Percentiles rank a stretch among this genome's conserved stretches.
Evolutionary conservation across 2,329 filamentous ascomycete species (phyloP).

Genomic region (Trichoderma sp.): DNA sequence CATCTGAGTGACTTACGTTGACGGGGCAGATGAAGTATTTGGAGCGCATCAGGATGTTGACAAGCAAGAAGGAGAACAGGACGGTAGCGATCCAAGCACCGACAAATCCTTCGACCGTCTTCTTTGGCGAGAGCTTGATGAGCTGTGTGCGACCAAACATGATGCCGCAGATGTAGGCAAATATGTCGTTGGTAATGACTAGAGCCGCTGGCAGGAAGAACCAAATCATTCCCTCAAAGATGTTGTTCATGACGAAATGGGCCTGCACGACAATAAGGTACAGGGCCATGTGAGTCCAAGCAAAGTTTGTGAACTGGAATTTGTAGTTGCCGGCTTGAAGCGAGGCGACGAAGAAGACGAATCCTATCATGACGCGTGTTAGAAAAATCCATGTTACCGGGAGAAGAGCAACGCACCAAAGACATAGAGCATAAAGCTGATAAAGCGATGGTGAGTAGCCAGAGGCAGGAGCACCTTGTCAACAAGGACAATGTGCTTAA

Average conservation of each 20-base stretch:
- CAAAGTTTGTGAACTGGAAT: conserved; percentile 99
- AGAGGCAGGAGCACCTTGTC: conserved; percentile 91
- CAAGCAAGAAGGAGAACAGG: conserved; percentile 79
- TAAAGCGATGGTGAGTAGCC: conserved; percentile 96
- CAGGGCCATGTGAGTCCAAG: conserved; percentile 98
- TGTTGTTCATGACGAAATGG: conserved; percentile 99
- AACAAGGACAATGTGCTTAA: conserved; percentile 96
- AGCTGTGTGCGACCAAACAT: conserved; percentile 95
- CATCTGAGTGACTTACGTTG: conserved; percentile 59
- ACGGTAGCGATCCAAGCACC: conserved; percentile 96
- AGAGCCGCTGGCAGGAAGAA: conserved; percentile 95
- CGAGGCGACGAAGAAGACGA: conserved; percentile 96
- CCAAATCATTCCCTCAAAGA: conserved; percentile 99
- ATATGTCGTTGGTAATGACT: conserved; percentile 98
- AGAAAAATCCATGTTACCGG: conserved; percentile 17
- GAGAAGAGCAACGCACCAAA: conserved; percentile 64
- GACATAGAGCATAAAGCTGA: conserved; percentile 97
- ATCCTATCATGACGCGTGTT: conserved; percentile 62
- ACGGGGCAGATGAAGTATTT: conserved; percentile 99
- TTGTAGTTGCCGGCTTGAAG: conserved; percentile 95
- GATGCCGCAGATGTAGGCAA: conserved; percentile 96
- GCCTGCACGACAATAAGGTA: conserved; percentile 97
- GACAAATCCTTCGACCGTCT: conserved; percentile 97
- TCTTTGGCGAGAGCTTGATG: conserved; percentile 98
- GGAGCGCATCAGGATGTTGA: conserved; percentile 83